Base-by-base conservation (phyloP, 495 filamentous ascomycete species). In the Cairneyella variabilis region DNA sequence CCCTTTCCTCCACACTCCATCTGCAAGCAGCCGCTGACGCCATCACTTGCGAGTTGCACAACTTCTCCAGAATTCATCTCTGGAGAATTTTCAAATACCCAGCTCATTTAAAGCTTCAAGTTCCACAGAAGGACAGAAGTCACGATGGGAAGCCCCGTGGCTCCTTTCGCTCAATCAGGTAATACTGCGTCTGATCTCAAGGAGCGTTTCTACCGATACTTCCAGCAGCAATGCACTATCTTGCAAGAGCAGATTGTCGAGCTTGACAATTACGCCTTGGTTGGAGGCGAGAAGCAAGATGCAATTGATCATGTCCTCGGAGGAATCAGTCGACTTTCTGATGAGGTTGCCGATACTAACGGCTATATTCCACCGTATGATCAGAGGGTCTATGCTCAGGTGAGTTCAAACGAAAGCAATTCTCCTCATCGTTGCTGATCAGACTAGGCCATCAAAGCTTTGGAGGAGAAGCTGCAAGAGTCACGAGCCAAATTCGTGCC, bases 141-240 rank as follows among this genome's bases (percentile, higher is more conserved):
- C 53, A 48, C 18, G 10, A 53, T 55, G 53, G 45, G 42, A 17
- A 41, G 37, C 16, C 20, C 37, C 10, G 26, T 55, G 32, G 45
- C 53, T 7, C 32, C 36, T 37, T 44, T 57, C 20, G 28, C 38
- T 28, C 42, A 28, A 8, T 32, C 43, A 23, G 32, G 21, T 30
- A 10, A 36, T n/a, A n/a, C 41, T 22, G 39, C 54, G 59, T 56
- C 63, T 38, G 69, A 73, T 56, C 64, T 83, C 40, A 91, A 89
- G 46, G 84, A 88, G 59, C 76, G 77, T 8, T 92, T 95, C 74
- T 89, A 89, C 65, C 82, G 82, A 56, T 83, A 86, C 64, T 93
- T 92, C 58, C 85, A 86, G 53, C 76, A 82, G 66, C 79, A 84
- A 66, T 45, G 53, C 63, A 30, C 64, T 84, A 84, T 72, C 28